Conservation (phyloP, 495 filamentous ascomycete genomes). For the Articulospora tetracladia region DNA sequence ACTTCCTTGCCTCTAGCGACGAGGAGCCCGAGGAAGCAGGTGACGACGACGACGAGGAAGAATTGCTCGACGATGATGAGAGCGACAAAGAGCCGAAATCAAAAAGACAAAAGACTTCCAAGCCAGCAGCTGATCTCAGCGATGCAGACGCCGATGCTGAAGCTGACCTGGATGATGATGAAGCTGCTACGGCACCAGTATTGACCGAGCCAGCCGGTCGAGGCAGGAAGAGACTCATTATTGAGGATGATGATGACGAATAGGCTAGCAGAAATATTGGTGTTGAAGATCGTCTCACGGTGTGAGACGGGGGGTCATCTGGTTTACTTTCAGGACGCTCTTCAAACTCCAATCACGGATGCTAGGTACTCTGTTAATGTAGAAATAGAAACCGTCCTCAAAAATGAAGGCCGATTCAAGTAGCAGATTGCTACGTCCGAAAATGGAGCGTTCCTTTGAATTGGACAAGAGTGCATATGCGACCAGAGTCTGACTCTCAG, state of each 20-base stretch:
- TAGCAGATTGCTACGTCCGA: neutral
- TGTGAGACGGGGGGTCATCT: no score
- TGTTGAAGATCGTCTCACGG: no score
- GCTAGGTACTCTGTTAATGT: neutral
- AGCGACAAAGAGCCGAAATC: constrained; percentile 36
- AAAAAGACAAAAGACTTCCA: constrained; percentile 44
- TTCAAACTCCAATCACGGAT: neutral
- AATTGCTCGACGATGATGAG: constrained; percentile 29
- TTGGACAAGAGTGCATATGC: neutral
- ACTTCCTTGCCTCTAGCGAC: constrained; percentile 72
- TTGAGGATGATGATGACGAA: constrained; percentile 40
- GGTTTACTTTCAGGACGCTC: neutral
- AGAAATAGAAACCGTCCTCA: neutral
- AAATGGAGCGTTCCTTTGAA: neutral
- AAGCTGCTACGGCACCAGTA: constrained; percentile 28
- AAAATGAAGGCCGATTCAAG: neutral
- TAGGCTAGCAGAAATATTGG: neutral
- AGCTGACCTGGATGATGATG: constrained; percentile 36
- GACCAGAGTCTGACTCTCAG: no score
- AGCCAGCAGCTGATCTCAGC: constrained; percentile 34
- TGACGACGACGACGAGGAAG: constrained; percentile 60
- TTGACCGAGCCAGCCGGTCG: constrained; percentile 32
- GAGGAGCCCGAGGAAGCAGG: constrained; percentile 60
- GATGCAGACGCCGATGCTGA: constrained; percentile 42
- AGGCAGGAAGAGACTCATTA: constrained; percentile 29